Base-by-base conservation (phyloP, 2,329 filamentous ascomycete species). In the Ophiostoma sp. region DNA sequence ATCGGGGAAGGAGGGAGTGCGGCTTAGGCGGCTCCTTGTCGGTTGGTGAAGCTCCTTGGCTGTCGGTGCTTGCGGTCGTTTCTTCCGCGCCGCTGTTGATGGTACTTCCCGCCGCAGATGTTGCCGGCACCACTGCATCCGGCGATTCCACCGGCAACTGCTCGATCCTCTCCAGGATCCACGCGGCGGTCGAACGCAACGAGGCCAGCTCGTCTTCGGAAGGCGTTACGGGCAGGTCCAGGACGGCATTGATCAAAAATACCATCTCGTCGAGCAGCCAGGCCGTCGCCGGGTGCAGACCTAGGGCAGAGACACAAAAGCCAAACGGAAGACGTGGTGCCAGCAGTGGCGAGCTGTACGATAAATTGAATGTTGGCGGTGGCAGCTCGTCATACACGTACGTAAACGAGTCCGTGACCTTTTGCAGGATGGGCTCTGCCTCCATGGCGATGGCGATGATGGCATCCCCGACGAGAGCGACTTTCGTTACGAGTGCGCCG, bases 231-330 rank as follows among this genome's bases (percentile, higher is more conserved):
- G 84, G 81, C 15, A 86, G 77, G 0, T 79, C 77, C 6, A 85
- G 74, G 0, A 86, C 82, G 2, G 82, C 78, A 25, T 80, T 77
- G 28, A 87, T 80, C 1, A 88, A 78, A 28, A 82, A 83, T 4
- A 85, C 82, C 78, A 87, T 83, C 57, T 86, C 83, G 70, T 88
- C 86, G 1, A 88, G 82, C 68, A 88, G 85, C 36, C 82, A 81
- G 4, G 85, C 85, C 1, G 85, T 85, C 59, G 80, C 79, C 0
- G 80, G 79, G 69, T 87, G 83, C 25, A 88, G 78, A 22, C 81
- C 80, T 0, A 87, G 78, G 0, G 81, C 79, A 8, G 81, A 80
- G 12, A 79, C 80, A 22, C 82, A 85, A 19, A 81, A 81, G 7
- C 80, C 77, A 76, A 87, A 87, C 0, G 81, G 80, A 3, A 82